A percentile compares a stretch with the other conserved stretches of the same genome.
These are phyloP conservation scores for Aquanectria penicillioides DNA, from an alignment of 2,329 filamentous ascomycete genomes.

Conservation along the genomic window DNA sequence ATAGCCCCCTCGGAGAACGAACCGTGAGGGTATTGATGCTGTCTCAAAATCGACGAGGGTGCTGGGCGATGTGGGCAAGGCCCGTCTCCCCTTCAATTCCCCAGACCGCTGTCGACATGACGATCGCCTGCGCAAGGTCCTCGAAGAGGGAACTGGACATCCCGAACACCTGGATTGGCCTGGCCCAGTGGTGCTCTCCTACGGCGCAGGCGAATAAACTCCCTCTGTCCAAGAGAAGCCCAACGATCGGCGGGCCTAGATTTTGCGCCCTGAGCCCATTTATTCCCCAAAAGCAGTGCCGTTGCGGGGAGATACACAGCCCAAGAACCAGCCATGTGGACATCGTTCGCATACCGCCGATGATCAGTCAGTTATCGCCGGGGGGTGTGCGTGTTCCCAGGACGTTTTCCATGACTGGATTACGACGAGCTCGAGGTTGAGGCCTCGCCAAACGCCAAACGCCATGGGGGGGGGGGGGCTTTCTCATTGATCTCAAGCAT, in stretches of 20 bases:
- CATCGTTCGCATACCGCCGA: conserved; percentile 14
- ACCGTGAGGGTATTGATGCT: conserved; percentile 28
- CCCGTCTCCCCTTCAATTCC: conserved; percentile 15
- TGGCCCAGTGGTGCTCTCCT: neutral
- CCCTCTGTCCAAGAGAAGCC: neutral
- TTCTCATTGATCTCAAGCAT: no score
- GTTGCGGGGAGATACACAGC: conserved; percentile 12
- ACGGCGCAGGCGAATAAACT: neutral
- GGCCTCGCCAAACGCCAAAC: no score
- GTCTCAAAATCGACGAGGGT: conserved; percentile 32
- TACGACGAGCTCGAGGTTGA: no score
- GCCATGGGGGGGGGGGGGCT: no score
- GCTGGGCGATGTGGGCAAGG: neutral
- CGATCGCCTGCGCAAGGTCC: conserved; percentile 32
- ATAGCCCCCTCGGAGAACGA: conserved; percentile 31
- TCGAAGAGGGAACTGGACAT: conserved; percentile 29
- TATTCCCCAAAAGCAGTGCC: neutral
- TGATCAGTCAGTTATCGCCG: conserved; percentile 17
- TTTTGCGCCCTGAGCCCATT: conserved; percentile 8
- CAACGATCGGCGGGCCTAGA: neutral
- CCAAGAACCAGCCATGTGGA: conserved; percentile 9
- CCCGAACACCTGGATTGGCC: conserved; percentile 20
- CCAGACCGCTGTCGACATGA: conserved; percentile 32
- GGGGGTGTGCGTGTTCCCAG: neutral
- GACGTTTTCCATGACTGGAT: no score